Percentiles rank a stretch among this genome's conserved stretches.
Evolutionary conservation across 257 asterid species (phyloP).

Genomic region (Solanum ahanhuiri): DNA sequence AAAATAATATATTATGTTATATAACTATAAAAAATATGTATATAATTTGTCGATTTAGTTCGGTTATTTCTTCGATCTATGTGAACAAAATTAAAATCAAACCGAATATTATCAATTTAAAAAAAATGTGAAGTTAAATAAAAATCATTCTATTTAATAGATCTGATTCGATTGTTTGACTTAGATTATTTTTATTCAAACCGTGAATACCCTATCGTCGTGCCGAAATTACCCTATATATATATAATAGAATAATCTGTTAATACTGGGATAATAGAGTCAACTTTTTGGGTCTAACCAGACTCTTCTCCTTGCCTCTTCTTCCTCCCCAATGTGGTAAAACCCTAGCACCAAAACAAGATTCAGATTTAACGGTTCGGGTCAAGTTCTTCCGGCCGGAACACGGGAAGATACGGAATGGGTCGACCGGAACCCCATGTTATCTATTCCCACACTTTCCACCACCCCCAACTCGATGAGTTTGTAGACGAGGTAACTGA

Average conservation of each 20-base stretch:
- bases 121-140: too few relatives aligned
- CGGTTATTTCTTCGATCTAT: too few relatives aligned
- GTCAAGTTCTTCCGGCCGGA: background rate
- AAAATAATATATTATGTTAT: background rate
- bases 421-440: constrained; percentile 91
- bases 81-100: too few relatives aligned
- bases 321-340: background rate
- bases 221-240: background rate
- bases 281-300: background rate
- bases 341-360: background rate
- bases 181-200: background rate
- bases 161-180: too few relatives aligned
- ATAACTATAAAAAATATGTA: too few relatives aligned
- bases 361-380: background rate
- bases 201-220: too few relatives aligned
- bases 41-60: background rate
- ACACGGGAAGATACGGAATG: constrained; percentile 14
- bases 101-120: fast-evolving
- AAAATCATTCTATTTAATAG: too few relatives aligned
- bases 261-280: background rate
- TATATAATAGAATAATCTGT: background rate
- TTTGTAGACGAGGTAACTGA: constrained; percentile 79
- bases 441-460: constrained; percentile 81
- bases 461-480: constrained; percentile 63
- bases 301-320: background rate